Evolutionary conservation across 176 grass and related monocot species (phyloP).

Genomic region (Areca catechu): DNA sequence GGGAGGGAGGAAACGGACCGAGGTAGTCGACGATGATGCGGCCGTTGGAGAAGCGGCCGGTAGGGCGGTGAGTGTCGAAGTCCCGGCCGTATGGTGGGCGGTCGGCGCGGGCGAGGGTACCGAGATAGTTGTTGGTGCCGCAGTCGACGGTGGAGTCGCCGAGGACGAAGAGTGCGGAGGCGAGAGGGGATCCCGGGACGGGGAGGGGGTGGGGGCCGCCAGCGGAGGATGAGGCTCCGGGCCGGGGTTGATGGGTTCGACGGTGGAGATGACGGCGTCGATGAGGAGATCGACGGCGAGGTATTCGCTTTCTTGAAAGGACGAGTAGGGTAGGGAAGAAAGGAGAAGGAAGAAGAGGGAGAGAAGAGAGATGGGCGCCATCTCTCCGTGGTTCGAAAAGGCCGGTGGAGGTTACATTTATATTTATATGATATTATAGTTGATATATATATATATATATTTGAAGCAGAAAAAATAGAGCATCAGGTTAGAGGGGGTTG

Average conservation of each 20-base stretch:
- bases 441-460: no score
- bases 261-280: background rate
- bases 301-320: background rate
- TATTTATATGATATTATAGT: no score
- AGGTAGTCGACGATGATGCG: slow-evolving; percentile 78
- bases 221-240: background rate
- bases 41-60: slow-evolving; percentile 79
- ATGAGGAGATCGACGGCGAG: background rate
- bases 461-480: no score
- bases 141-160: slow-evolving; percentile 74
- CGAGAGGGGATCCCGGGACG: slow-evolving; percentile 25
- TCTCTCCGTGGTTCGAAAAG: no score
- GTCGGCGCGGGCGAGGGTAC: slow-evolving; percentile 57
- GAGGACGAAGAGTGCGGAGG: slow-evolving; percentile 60
- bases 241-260: background rate
- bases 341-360: background rate
- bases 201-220: background rate
- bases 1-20: slow-evolving; percentile 12
- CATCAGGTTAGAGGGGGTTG: no score
- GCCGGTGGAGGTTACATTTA: no score
- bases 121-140: slow-evolving; percentile 87
- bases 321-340: background rate
- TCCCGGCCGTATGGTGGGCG: slow-evolving; percentile 53
- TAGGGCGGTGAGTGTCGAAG: slow-evolving; percentile 68
- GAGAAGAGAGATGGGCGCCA: background rate